Conservation (phyloP, 129 eudicot genomes). For the Tanacetum coccineum region DNA sequence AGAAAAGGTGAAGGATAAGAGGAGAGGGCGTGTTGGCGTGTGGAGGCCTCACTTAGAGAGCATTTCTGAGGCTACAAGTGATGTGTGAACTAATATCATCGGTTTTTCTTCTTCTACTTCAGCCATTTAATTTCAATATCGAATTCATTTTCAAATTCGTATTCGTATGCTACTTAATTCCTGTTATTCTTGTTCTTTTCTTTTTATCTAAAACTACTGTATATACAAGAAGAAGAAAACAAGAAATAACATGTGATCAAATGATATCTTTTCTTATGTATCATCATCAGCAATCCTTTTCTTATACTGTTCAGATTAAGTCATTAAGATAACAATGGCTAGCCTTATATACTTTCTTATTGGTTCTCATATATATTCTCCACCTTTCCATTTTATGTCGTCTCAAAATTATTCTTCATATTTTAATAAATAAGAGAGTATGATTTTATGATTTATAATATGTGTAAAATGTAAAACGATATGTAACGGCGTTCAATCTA, state of each 20-base stretch:
- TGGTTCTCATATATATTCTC: no score
- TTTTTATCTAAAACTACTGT: slow-evolving; percentile 22
- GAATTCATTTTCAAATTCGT: slow-evolving; percentile 30
- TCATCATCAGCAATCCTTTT: background rate
- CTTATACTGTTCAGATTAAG: background rate
- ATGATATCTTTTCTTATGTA: slow-evolving; percentile 11
- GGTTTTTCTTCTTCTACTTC: slow-evolving; percentile 7
- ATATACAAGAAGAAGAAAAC: slow-evolving; percentile 31
- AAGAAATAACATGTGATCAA: slow-evolving; percentile 29
- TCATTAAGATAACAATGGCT: no score
- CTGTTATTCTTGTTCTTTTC: slow-evolving; percentile 33
- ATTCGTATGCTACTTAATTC: slow-evolving; percentile 21
- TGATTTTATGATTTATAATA: no score
- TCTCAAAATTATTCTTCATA: no score
- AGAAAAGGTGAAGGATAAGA: slow-evolving; percentile 69
- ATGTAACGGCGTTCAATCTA: no score
- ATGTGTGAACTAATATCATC: slow-evolving; percentile 20
- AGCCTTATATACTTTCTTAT: no score
- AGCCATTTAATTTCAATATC: background rate
- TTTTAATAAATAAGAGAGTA: no score
- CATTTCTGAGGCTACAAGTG: slow-evolving; percentile 61
- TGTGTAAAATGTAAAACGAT: no score
- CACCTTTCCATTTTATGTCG: no score
- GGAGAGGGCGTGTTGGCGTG: slow-evolving; percentile 73
- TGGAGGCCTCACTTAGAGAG: slow-evolving; percentile 96